phyloP scores from a whole-genome alignment of 202 grass and related monocot species.

The Dendrocalamus latiflorus region DNA sequence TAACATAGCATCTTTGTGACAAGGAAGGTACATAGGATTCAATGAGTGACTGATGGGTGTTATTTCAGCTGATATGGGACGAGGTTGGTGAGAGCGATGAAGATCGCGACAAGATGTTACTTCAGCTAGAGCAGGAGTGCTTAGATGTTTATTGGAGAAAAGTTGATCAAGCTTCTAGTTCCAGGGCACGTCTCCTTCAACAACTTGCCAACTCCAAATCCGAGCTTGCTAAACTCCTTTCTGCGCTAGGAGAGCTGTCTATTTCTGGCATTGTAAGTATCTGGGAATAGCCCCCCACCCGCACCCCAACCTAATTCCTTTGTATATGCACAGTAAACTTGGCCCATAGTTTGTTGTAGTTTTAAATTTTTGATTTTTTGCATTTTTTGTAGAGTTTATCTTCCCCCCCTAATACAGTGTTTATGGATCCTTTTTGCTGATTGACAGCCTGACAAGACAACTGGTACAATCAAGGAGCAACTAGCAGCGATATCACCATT shows the following conservation, averaged over 20 bases:
- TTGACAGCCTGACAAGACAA: constrained; percentile 74
- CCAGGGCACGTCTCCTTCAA: constrained; percentile 57
- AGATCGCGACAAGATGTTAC: constrained; percentile 88
- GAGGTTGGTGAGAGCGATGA: no score
- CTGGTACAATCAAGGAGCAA: constrained; percentile 91
- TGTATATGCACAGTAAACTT: neutral
- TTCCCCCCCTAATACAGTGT: neutral
- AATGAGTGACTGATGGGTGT: no score
- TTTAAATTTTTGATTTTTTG: neutral
- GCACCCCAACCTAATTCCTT: neutral
- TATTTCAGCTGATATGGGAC: no score
- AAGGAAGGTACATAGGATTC: no score
- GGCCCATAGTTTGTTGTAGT: neutral
- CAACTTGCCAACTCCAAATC: constrained; percentile 72
- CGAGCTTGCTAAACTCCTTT: constrained; percentile 64
- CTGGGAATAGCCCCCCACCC: neutral
- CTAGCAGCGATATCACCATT: constrained; percentile 64
- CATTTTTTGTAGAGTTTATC: constrained; percentile 3
- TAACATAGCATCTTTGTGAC: no score
- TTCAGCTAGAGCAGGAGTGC: constrained; percentile 91
- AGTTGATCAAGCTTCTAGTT: constrained; percentile 77
- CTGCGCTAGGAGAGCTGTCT: constrained; percentile 71
- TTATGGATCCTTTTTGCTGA: constrained; percentile 5
- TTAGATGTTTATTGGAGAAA: constrained; percentile 93
- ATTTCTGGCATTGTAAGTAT: constrained; percentile 61